Evolutionary conservation across 305 asterid species (phyloP).

Genomic region (Caryopteris hybrid): DNA sequence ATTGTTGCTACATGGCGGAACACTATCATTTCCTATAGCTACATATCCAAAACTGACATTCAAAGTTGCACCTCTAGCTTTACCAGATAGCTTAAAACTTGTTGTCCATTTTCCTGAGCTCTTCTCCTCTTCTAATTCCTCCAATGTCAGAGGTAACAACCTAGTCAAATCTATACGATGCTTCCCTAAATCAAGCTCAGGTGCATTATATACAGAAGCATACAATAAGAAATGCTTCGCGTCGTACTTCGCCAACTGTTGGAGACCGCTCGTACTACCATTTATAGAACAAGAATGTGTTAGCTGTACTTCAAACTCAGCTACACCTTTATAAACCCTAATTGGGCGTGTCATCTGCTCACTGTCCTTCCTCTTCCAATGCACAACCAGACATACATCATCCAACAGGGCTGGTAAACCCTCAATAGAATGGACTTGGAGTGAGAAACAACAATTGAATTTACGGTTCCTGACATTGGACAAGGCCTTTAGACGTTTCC

Average conservation of each 20-base stretch:
- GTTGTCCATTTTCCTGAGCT: slow-evolving; percentile 90
- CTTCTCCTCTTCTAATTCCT: slow-evolving; percentile 88
- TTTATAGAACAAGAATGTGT: slow-evolving; percentile 56
- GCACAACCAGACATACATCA: slow-evolving; percentile 39
- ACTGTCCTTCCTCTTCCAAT: slow-evolving; percentile 51
- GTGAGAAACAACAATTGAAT: slow-evolving; percentile 56
- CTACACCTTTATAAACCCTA: slow-evolving; percentile 44
- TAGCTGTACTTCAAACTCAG: slow-evolving; percentile 63
- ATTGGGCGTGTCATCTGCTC: slow-evolving; percentile 40
- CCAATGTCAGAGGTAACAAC: slow-evolving; percentile 83
- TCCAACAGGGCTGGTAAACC: slow-evolving; percentile 55
- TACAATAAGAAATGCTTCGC: slow-evolving; percentile 75
- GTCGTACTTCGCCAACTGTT: slow-evolving; percentile 80
- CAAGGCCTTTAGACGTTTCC: slow-evolving; percentile 51
- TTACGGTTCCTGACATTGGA: slow-evolving; percentile 34
- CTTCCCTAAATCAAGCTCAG: slow-evolving; percentile 86
- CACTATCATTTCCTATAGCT: slow-evolving; percentile 38
- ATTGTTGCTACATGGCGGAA: slow-evolving; percentile 19
- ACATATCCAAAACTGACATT: slow-evolving; percentile 80
- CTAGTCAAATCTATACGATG: slow-evolving; percentile 80
- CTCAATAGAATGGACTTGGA: slow-evolving; percentile 71
- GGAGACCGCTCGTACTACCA: slow-evolving; percentile 62
- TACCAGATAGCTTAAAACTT: slow-evolving; percentile 79
- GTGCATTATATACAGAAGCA: slow-evolving; percentile 57
- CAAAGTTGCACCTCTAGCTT: slow-evolving; percentile 75